Conservation (phyloP, 768 basidiomycete genomes). For the Pulveroboletus sp. region DNA sequence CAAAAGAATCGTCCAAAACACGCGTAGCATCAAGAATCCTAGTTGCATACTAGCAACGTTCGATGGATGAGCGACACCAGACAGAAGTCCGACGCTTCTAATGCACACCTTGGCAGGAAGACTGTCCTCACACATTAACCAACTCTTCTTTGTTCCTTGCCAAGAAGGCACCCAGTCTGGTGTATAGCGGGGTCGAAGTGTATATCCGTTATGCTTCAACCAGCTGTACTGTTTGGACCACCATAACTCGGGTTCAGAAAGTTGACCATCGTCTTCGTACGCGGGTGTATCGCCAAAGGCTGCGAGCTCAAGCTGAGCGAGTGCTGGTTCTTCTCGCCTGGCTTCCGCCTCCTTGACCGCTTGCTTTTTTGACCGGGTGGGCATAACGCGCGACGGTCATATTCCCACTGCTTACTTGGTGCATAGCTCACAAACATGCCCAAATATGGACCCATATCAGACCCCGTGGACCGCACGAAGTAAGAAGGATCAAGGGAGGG, state of each 20-base stretch:
- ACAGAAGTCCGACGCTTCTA: background rate
- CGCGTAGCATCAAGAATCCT: conserved; percentile 30
- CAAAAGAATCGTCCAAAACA: conserved; percentile 21
- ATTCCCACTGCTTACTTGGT: too few species aligned
- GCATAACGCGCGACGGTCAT: background rate
- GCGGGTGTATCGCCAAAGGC: background rate
- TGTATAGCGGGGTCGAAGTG: too few species aligned
- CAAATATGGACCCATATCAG: conserved; percentile 5
- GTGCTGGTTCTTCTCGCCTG: background rate
- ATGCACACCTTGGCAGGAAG: conserved; percentile 1
- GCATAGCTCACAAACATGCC: background rate
- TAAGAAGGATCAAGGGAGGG: background rate
- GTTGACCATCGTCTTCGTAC: background rate
- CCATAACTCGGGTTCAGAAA: conserved; percentile 7
- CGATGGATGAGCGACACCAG: conserved; percentile 14
- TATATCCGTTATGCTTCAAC: too few species aligned
- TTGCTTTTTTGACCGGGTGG: background rate
- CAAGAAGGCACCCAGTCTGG: too few species aligned
- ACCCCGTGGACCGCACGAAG: conserved; percentile 1
- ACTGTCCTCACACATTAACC: too few species aligned
- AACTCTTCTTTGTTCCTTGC: too few species aligned
- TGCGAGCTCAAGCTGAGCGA: background rate
- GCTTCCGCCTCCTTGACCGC: background rate
- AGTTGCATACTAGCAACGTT: conserved; percentile 2
- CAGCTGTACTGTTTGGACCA: conserved; percentile 4